Conservation (phyloP, 306 rosid species). For the Senna siamea region DNA sequence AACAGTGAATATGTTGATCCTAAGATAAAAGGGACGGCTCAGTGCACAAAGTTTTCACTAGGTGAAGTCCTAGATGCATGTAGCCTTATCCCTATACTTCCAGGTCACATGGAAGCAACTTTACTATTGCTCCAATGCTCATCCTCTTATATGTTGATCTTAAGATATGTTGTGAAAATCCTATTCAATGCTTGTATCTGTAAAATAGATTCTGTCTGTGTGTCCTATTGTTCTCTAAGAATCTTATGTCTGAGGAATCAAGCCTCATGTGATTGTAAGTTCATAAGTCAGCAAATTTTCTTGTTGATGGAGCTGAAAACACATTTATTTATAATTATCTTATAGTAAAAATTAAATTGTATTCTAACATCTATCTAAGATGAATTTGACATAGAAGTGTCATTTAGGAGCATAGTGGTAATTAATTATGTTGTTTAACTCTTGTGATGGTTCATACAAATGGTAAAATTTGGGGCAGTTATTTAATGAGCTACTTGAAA, state of each 20-base stretch:
- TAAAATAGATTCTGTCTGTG: not conserved
- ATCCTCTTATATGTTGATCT: not conserved
- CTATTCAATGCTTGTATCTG: not conserved
- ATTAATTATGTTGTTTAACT: not conserved
- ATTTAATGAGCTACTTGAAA: not conserved
- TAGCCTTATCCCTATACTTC: too few relatives aligned
- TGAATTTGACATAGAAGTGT: not conserved
- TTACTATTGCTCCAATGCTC: too few relatives aligned
- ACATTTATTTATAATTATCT: not conserved
- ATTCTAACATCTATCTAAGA: not conserved
- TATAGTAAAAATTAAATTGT: not conserved
- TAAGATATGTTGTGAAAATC: not conserved
- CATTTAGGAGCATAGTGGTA: conserved; percentile 10
- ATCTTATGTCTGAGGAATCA: not conserved
- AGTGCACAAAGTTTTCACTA: too few relatives aligned
- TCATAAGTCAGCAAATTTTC: not conserved
- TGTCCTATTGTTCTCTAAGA: not conserved
- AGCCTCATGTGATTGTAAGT: not conserved
- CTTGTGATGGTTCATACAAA: not conserved
- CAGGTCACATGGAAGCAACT: too few relatives aligned
- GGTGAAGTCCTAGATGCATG: too few relatives aligned
- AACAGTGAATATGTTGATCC: not conserved
- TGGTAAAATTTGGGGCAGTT: not conserved
- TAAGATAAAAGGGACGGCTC: too few relatives aligned
- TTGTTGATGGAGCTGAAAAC: not conserved